Base-by-base conservation (phyloP, 805 yeast genomes). In the Kurtzmaniella fragi region DNA sequence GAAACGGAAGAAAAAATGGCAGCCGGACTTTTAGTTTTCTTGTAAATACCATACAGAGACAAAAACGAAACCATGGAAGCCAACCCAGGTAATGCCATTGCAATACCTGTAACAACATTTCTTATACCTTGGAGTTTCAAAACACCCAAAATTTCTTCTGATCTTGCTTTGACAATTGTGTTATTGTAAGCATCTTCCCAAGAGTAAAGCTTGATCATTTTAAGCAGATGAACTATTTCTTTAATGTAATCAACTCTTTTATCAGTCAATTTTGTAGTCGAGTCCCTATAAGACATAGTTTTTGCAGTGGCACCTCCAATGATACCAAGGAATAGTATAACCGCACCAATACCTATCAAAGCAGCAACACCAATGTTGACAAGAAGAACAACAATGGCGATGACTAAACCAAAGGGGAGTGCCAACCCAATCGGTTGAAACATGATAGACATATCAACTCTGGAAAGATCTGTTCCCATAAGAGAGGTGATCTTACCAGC, bases 171-270 rank as follows among this genome's bases (percentile, higher is more conserved):
- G 12, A 76, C 53, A 28, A 90, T 73, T 38, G 72, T 64, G 8
- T 70, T 57, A 39, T 71, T 70, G 56, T 87, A 90, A 1, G 96
- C 89, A 26, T 70, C 70, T 61, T 90, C 97, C 96, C 96, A 90
- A 1, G 95, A 85, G 57, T 89, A 90, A 57, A 75, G 84, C 64
- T 90, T 90, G 58, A 90, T 85, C 56, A 82, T 73, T 53, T 84
- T 86, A 72, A 90, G 76, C 47, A 84, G 79, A 53, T 75, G 79
- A 46, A 90, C 67, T 23, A 88, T 77, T 58, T 90, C 98, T 47
- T 85, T 82, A 57, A 88, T 80, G 35, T 77, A 70, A 34, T 78
- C 71, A 16, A 90, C 87, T 53, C 98, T 79, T 15, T 66, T 59
- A 58, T 90, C 98, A 2, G 96, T 90, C 50, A 64, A 75, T 2